phyloP scores from a whole-genome alignment of 192 early-diverging fungal genomes.

The Rhizophagus sp. region DNA sequence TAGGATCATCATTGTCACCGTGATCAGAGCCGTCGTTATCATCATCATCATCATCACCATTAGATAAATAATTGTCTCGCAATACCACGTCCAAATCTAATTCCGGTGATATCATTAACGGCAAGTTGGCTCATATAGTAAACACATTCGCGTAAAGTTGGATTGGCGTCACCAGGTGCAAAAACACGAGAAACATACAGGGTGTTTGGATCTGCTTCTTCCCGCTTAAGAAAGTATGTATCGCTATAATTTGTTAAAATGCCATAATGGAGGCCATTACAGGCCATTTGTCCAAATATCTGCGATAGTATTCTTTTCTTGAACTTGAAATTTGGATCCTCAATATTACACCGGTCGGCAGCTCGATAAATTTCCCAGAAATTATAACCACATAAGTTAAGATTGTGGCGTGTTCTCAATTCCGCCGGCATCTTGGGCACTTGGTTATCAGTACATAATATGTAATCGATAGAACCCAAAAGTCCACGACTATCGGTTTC shows the following conservation, averaged over 20 bases:
- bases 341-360: background rate
- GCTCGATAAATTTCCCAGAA: slow-evolving; percentile 21
- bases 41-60: background rate
- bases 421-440: slow-evolving; percentile 1
- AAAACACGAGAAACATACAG: slow-evolving; percentile 15
- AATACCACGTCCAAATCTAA: background rate
- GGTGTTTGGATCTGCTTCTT: background rate
- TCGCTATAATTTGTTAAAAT: slow-evolving; percentile 14
- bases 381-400: slow-evolving; percentile 6
- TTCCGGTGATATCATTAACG: background rate
- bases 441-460: slow-evolving; percentile 11
- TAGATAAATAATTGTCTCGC: background rate
- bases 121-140: slow-evolving; percentile 11
- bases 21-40: background rate
- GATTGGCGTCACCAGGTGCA: background rate
- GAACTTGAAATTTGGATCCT: slow-evolving; percentile 2
- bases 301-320: slow-evolving; percentile 17
- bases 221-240: slow-evolving; percentile 18
- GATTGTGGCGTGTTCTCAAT: slow-evolving; percentile 13
- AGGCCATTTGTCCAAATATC: slow-evolving; percentile 19
- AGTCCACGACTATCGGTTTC: background rate
- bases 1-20: background rate
- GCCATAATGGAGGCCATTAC: slow-evolving; percentile 1
- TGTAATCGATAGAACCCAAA: background rate
- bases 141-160: slow-evolving; percentile 16